Evolutionary conservation across 805 yeast genomes (phyloP).

Genomic region (Cyberlindnera bimundalis): DNA sequence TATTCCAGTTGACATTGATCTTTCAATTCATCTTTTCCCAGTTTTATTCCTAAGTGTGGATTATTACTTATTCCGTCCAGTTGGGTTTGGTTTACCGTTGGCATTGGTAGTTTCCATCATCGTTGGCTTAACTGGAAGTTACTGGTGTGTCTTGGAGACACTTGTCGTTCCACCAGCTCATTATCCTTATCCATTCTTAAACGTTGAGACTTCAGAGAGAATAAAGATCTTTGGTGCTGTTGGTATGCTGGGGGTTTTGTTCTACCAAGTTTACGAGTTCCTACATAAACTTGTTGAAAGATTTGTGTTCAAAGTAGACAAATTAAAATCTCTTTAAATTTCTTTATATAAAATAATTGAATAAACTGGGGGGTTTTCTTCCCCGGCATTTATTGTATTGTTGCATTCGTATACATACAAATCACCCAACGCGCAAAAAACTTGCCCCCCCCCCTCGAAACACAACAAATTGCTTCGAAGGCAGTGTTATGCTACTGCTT

Average conservation of each 20-base stretch:
- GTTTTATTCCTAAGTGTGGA: constrained; percentile 48
- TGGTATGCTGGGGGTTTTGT: constrained; percentile 34
- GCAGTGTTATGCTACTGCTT: no score
- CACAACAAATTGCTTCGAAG: no score
- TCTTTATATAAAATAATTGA: no score
- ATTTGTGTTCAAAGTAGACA: constrained; percentile 3
- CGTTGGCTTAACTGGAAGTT: constrained; percentile 38
- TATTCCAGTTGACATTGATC: constrained; percentile 51
- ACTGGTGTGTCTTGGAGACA: constrained; percentile 50
- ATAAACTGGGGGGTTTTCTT: no score
- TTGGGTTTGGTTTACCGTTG: constrained; percentile 36
- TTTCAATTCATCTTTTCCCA: constrained; percentile 61
- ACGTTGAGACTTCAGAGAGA: constrained; percentile 45
- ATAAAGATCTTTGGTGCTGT: constrained; percentile 47
- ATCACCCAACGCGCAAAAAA: neutral
- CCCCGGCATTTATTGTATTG: no score
- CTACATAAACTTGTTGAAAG: constrained; percentile 23
- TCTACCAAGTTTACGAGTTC: constrained; percentile 29
- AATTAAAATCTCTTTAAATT: constrained; percentile 5
- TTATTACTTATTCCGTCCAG: constrained; percentile 49
- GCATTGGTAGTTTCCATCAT: constrained; percentile 40
- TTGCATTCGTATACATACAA: no score
- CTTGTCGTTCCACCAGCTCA: constrained; percentile 46
- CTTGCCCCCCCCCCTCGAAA: no score
- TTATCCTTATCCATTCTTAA: constrained; percentile 68